These are phyloP conservation scores for Sporothrix brunneoviolacea DNA, from an alignment of 2,329 filamentous ascomycete genomes.

Conservation along the genomic window DNA sequence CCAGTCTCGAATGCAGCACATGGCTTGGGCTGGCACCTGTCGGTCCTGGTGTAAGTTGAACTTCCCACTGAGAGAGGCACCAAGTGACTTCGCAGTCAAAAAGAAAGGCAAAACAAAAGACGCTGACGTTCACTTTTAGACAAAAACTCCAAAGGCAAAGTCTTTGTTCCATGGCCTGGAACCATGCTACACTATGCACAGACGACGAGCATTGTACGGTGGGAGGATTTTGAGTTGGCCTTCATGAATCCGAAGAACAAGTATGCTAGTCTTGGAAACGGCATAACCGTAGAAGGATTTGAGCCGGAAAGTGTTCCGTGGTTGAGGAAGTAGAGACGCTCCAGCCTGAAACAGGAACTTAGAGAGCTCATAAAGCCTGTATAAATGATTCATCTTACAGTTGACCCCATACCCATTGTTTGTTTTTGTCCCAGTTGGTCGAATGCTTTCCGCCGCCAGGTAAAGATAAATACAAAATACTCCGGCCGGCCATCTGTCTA, in stretches of 20 bases:
- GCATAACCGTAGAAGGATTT: not conserved
- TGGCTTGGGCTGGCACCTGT: constrained; percentile 24
- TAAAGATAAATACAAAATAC: too few species aligned
- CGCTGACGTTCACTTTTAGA: not conserved
- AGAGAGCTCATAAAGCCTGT: too few species aligned
- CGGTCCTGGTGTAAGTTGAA: constrained; percentile 21
- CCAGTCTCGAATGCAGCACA: constrained; percentile 24
- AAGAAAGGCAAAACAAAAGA: too few species aligned
- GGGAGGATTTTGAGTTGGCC: not conserved
- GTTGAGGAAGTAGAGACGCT: too few species aligned
- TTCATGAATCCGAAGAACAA: not conserved
- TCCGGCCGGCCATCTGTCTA: too few species aligned
- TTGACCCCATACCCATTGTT: too few species aligned
- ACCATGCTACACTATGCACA: not conserved
- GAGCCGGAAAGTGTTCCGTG: not conserved
- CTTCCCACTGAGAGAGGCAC: too few species aligned
- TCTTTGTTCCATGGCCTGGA: constrained; percentile 18
- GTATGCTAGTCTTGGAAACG: not conserved
- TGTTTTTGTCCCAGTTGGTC: too few species aligned
- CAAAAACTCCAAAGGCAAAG: constrained; percentile 11
- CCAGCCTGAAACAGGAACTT: too few species aligned
- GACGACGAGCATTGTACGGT: not conserved
- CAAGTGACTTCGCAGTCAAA: too few species aligned
- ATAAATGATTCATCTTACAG: too few species aligned
- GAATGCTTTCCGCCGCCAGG: too few species aligned